Evolutionary conservation across 192 early-diverging fungal species (phyloP), one percentile per base, ranked within the genome.

Genomic region (Backusella tuberculispora): DNA sequence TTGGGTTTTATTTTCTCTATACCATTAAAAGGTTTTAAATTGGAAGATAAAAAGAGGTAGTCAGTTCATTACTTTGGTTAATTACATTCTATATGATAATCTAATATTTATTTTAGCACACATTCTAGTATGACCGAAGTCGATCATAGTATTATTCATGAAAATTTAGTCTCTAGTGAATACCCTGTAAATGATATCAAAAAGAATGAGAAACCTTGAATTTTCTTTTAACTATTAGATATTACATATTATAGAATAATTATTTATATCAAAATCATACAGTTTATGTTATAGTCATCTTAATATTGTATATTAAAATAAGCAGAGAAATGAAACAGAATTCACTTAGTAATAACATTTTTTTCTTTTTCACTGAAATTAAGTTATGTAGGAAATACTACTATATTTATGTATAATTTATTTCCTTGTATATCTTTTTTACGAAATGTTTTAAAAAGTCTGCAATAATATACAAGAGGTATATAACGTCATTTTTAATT

Each of bases 11-110:
- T 69, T 17, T 67, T 48, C 40, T 43, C 74, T 1, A 34, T 69
- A 37, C 74, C 74, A 9, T 68, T 75, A 46, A 42, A 75, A 37
- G 67, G 66, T 5, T 75, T 75, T 69, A 66, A 34, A 56, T 45
- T 75, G 42, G 50, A 24, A 56, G 53, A 56, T 56, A 13, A 34
- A 34, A 34, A 24, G 21, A 56, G 53, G 53, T 56, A 56, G 10
- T 24, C 21, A 24, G 5, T 5, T 56, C 9, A 56, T 56, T 0
- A 34, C 2, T 34, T 34, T 34, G 29, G 29, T 34, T 34, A 34
- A 34, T 34, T 34, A 34, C 2, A 34, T 34, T 0, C 29, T 34
- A 2, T 34, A 34, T 34, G 2, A 34, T 34, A 34, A 34, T 34
- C 29, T 34, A 34, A 34, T 34, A 34, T 34, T 34, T 34, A 34